Percentiles rank a stretch among this genome's conserved stretches.
These are phyloP conservation scores for Kwoniella shivajii DNA, from an alignment of 1,284 basidiomycete genomes.

Conservation along the genomic window DNA sequence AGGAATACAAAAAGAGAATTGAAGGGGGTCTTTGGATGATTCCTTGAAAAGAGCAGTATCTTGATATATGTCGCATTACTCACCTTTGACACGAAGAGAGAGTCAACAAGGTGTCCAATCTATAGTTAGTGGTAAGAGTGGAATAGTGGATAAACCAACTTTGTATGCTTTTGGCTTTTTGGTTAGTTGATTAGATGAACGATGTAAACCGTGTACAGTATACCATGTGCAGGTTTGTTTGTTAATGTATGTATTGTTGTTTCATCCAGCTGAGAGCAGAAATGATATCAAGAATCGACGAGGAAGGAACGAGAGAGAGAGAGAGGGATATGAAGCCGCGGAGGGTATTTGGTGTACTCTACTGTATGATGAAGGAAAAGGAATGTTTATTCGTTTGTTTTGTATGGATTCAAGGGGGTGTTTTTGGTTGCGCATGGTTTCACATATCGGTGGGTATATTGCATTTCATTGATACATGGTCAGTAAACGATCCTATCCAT, in stretches of 20 bases:
- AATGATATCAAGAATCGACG: too few species aligned
- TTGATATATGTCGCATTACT: background rate
- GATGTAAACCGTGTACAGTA: background rate
- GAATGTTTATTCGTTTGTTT: too few species aligned
- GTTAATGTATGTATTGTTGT: background rate
- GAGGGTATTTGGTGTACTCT: too few species aligned
- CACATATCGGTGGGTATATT: background rate
- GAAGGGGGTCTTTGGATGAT: background rate
- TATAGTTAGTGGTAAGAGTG: too few species aligned
- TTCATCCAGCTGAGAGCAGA: background rate
- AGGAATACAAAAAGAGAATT: background rate
- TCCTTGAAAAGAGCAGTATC: background rate
- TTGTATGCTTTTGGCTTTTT: slow-evolving; percentile 16
- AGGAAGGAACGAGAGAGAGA: too few species aligned
- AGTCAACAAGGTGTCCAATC: too few species aligned
- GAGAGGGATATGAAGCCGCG: too few species aligned
- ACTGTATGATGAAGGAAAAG: slow-evolving; percentile 1
- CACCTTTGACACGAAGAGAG: background rate
- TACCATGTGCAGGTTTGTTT: background rate
- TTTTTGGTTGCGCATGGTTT: too few species aligned
- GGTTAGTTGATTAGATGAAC: background rate
- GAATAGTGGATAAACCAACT: slow-evolving; percentile 1
- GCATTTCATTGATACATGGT: too few species aligned
- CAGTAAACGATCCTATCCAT: background rate
- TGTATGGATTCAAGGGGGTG: too few species aligned